Conservation (phyloP, 2,329 filamentous ascomycete species). For the Cercospora sojina region DNA sequence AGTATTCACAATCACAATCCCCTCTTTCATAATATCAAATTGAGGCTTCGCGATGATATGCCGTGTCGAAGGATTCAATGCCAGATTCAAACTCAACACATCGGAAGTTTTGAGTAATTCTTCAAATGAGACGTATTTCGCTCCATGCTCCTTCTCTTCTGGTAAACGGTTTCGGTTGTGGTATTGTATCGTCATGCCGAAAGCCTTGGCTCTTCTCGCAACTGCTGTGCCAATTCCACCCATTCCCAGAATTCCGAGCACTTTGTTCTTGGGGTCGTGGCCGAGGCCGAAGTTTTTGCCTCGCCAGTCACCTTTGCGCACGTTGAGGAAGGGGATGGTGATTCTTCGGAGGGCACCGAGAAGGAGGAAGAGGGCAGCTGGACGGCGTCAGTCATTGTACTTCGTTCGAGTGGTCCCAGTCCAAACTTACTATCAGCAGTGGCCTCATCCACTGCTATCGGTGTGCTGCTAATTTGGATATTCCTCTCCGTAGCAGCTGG, state of each 20-base stretch:
- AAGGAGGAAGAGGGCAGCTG: slow-evolving; percentile 52
- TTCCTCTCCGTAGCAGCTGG: slow-evolving; percentile 37
- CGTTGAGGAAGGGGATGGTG: slow-evolving; percentile 48
- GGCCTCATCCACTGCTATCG: slow-evolving; percentile 52
- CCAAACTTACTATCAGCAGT: slow-evolving; percentile 42
- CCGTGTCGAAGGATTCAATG: slow-evolving; percentile 51
- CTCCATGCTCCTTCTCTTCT: slow-evolving; percentile 45
- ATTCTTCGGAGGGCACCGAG: slow-evolving; percentile 54
- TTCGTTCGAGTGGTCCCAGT: background rate
- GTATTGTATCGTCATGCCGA: slow-evolving; percentile 60
- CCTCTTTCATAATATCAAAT: slow-evolving; percentile 56
- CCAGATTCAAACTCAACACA: slow-evolving; percentile 56
- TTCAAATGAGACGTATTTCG: slow-evolving; percentile 57
- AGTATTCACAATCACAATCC: slow-evolving; percentile 58
- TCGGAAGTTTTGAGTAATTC: slow-evolving; percentile 55
- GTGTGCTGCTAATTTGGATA: slow-evolving; percentile 49
- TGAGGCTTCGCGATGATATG: slow-evolving; percentile 55
- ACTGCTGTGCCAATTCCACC: slow-evolving; percentile 58
- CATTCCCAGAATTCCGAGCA: slow-evolving; percentile 59
- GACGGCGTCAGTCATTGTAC: background rate
- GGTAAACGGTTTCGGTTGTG: slow-evolving; percentile 53
- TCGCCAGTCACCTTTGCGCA: slow-evolving; percentile 49
- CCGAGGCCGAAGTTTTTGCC: slow-evolving; percentile 49
- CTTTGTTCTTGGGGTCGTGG: slow-evolving; percentile 55
- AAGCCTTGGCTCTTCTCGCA: slow-evolving; percentile 50